Evolutionary conservation across 305 asterid genomes (phyloP), one percentile per base, ranked within the genome.

Genomic region (Vinca major): DNA sequence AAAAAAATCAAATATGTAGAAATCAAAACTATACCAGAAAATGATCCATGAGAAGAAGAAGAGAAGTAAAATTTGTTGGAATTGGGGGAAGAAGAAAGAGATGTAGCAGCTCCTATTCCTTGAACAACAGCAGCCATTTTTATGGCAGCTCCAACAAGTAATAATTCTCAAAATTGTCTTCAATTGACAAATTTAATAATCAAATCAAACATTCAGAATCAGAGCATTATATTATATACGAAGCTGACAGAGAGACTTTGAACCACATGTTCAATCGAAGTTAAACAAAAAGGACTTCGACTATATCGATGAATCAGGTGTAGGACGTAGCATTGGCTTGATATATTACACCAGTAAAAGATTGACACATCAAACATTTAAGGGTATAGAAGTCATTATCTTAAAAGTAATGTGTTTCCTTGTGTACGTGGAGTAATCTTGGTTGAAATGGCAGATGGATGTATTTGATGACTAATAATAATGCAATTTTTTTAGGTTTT

Each of bases 91-190:
- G 86, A 69, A 13, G 84, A 78, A 53, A 81, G 71, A 57, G 84
- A 81, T 69, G 81, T 60, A 41, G 78, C 67, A 65, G 85, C 86
- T 57, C 87, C 89, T 60, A 86, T 48, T 33, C 86, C 85, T 69
- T 78, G 86, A n/a, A 71, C 54, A 51, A 81, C 68, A 53, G 80
- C 71, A 75, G 86, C 81, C 82, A 78, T 78, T 65, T 26, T 26
- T 26, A 26, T 26, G 0, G 63, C 56, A 62, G 60, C 67, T 11
- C 45, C 44, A 7, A 3, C 43, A 21, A 2, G 11, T 37, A 12
- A 12, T 26, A 53, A 48, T 48, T 11, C 60, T 40, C 6, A 5
- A 21, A 3, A 4, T 45, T 21, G 2, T 4, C 21, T 47, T 45
- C 55, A n/a, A 63, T 7, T 1, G 10, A 20, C 19, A 26, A 45